Evolutionary conservation across 108 stramenopile genomes (phyloP).

Genomic region (Cyclotella atomus): DNA sequence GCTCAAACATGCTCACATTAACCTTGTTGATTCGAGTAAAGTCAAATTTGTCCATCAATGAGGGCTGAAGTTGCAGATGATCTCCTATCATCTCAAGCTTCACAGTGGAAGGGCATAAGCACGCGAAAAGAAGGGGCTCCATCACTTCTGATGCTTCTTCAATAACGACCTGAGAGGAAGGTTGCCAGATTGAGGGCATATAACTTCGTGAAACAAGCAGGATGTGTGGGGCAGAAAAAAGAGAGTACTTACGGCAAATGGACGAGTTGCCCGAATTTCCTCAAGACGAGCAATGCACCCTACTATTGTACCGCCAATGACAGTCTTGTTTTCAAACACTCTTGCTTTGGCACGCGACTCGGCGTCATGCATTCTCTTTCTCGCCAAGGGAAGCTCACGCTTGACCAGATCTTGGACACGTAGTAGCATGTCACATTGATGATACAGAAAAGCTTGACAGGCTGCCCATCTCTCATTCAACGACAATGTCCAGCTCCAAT

Average conservation of each 20-base stretch:
- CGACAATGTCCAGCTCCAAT: conserved; percentile 46
- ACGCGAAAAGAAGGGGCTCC: conserved; percentile 49
- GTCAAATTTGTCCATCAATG: conserved; percentile 38
- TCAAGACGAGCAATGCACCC: conserved; percentile 55
- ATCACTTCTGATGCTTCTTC: conserved; percentile 57
- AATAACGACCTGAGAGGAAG: conserved; percentile 13
- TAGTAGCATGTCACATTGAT: conserved; percentile 2
- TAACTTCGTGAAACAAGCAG: too few relatives aligned
- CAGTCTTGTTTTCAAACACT: conserved; percentile 42
- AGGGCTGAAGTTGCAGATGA: conserved; percentile 49
- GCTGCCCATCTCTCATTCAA: conserved; percentile 48
- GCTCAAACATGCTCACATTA: conserved; percentile 52
- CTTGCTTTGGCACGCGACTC: conserved; percentile 42
- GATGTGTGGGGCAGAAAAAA: too few relatives aligned
- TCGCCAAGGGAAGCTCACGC: conserved; percentile 18
- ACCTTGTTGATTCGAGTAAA: conserved; percentile 45
- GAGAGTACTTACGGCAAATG: conserved; percentile 31
- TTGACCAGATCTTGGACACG: conserved; percentile 5
- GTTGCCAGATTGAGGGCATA: too few relatives aligned
- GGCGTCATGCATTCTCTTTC: conserved; percentile 34
- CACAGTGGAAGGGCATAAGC: conserved; percentile 39
- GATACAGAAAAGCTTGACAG: conserved; percentile 38
- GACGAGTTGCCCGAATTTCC: conserved; percentile 41
- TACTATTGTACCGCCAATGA: conserved; percentile 55
- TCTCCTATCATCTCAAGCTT: conserved; percentile 59